Evolutionary conservation across 768 basidiomycete genomes (phyloP), one percentile per base, ranked within the genome.

Genomic region (Coprinopsis strossmayeri): DNA sequence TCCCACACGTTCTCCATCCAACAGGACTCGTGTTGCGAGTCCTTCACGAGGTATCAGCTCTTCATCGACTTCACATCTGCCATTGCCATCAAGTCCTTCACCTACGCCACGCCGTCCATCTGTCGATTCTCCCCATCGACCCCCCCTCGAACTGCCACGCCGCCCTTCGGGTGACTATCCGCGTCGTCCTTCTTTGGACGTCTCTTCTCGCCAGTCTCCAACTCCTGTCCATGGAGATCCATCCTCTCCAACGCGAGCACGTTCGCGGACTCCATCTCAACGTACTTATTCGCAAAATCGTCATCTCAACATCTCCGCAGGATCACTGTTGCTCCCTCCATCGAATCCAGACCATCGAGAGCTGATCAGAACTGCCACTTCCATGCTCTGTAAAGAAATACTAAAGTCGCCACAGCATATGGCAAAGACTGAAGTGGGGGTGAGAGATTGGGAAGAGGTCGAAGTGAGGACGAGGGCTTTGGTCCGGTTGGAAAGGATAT

Each of bases 361-460:
- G 49, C 64, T 78, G n/a, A 74, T 91, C 46, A 78, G 87, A 32
- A 67, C 70, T 0, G 86, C 88, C 3, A 75, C 75, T 2, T 72
- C 78, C 0, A 60, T 84, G 59, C 64, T 90, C 20, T 83, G 82
- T 61, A 82, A 74, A 55, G 84, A 87, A 61, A 70, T 84, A 56
- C 61, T 77, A 34, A 76, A 76, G 56, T 77, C 84, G 10, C 79
- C 84, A n/a, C 57, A 66, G 1, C 76, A 82, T 54, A 63, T 79
- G 62, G 71, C 66, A 45, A 74, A 73, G 45, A 70, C 67, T 3
- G 75, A 79, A 20, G 54, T 71, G 30, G 76, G 74, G 21, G 54
- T 69, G 37, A 71, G 67, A 57, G 83, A 87, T 48, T 86, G 81
- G 77, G 83, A 84, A 50, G 86, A 86, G 59, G 85, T 91, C 5